A percentile compares a stretch with the other conserved stretches of the same genome.
phyloP scores from a whole-genome alignment of 768 basidiomycete genomes.

The Leccinum subtestaceum region DNA sequence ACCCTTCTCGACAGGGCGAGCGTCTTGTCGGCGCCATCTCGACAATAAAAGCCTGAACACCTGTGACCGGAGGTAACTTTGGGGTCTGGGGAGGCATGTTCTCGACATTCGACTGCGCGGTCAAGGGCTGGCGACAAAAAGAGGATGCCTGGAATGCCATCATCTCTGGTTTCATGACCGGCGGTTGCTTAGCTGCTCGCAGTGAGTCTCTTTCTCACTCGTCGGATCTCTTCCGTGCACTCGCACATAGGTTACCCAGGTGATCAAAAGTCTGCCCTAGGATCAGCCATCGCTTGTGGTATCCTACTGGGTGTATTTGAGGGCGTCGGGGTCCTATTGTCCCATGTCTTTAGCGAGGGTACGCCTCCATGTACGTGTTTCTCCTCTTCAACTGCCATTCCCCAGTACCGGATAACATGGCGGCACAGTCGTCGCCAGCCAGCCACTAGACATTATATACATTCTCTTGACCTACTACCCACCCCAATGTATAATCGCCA shows the following conservation, averaged over 20 bases:
- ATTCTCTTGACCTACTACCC: slow-evolving; percentile 25
- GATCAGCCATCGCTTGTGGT: slow-evolving; percentile 94
- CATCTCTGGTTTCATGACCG: slow-evolving; percentile 97
- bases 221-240: background rate
- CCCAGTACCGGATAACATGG: slow-evolving; percentile 55
- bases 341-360: slow-evolving; percentile 82
- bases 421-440: slow-evolving; percentile 46
- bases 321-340: slow-evolving; percentile 91
- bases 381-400: background rate
- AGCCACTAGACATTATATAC: slow-evolving; percentile 50
- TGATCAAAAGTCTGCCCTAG: slow-evolving; percentile 87
- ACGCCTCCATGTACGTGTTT: slow-evolving; percentile 66
- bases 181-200: slow-evolving; percentile 90
- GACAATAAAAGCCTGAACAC: slow-evolving; percentile 96
- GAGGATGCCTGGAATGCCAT: slow-evolving; percentile 99
- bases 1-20: slow-evolving; percentile 68
- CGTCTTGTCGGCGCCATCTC: slow-evolving; percentile 91
- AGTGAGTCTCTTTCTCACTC: slow-evolving; percentile 53
- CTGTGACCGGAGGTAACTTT: slow-evolving; percentile 97
- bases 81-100: slow-evolving; percentile 98
- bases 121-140: slow-evolving; percentile 95
- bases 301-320: slow-evolving; percentile 93
- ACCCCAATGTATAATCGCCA: slow-evolving; percentile 37
- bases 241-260: slow-evolving; percentile 44
- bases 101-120: slow-evolving; percentile 96